These are phyloP conservation scores for Exophiala aquamarina DNA, from an alignment of 2,329 filamentous ascomycete species.

Conservation along the genomic window DNA sequence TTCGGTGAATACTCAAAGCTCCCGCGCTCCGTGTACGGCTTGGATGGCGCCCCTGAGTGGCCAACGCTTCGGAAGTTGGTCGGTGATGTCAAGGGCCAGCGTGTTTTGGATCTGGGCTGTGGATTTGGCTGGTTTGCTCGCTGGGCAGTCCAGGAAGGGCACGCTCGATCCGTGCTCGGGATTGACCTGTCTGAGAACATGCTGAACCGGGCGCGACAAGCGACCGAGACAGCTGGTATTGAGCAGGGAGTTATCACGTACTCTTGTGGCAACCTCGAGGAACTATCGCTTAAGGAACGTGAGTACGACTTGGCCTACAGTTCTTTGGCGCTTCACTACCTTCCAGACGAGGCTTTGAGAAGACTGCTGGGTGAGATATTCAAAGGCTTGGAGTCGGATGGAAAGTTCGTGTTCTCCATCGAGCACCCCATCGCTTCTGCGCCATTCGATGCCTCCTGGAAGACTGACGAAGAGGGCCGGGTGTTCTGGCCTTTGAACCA, in stretches of 20 bases:
- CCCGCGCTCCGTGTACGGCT: conserved; percentile 42
- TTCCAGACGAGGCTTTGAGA: conserved; percentile 32
- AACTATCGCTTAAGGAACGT: not conserved
- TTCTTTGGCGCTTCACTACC: conserved; percentile 44
- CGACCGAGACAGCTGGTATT: not conserved
- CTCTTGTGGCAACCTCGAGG: conserved; percentile 7
- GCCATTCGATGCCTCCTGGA: conserved; percentile 35
- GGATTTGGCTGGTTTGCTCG: conserved; percentile 60
- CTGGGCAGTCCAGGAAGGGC: conserved; percentile 48
- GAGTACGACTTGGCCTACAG: conserved; percentile 43
- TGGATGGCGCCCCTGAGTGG: conserved; percentile 47
- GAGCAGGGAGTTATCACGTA: conserved; percentile 6
- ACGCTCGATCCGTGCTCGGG: conserved; percentile 44
- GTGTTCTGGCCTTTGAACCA: conserved; percentile 44
- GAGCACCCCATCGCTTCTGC: conserved; percentile 52
- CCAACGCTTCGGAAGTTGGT: conserved; percentile 43
- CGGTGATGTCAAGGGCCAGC: conserved; percentile 34
- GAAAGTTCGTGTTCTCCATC: conserved; percentile 45
- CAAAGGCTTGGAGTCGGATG: conserved; percentile 35
- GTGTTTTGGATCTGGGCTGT: conserved; percentile 59
- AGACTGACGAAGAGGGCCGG: conserved; percentile 33
- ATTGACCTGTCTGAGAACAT: conserved; percentile 58
- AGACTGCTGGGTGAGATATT: conserved; percentile 36
- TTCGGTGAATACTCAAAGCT: conserved; percentile 46
- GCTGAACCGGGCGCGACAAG: conserved; percentile 48